Conservation (phyloP, 768 basidiomycete genomes). For the Boletus subparvulus region DNA sequence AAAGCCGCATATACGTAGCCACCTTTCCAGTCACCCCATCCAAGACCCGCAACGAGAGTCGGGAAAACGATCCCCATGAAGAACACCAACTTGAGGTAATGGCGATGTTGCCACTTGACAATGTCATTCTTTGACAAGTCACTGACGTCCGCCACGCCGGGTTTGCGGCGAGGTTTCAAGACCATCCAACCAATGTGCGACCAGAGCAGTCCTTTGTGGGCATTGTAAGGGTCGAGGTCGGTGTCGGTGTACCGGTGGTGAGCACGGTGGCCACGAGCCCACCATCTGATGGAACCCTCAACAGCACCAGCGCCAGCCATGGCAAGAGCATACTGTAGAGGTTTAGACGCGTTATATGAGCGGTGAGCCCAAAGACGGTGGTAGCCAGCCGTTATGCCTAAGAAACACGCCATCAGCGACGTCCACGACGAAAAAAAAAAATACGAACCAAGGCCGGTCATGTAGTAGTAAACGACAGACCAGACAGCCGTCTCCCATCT, state of each 20-base stretch:
- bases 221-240: slow-evolving; percentile 94
- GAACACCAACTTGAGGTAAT: slow-evolving; percentile 71
- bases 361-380: slow-evolving; percentile 98
- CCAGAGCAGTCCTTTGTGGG: slow-evolving; percentile 83
- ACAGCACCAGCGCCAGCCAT: slow-evolving; percentile 88
- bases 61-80: slow-evolving; percentile 72
- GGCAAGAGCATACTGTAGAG: slow-evolving; percentile 84
- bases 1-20: slow-evolving; percentile 86
- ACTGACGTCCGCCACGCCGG: slow-evolving; percentile 86
- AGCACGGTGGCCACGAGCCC: slow-evolving; percentile 96
- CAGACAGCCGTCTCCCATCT: slow-evolving; percentile 75
- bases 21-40: slow-evolving; percentile 85
- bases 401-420: slow-evolving; percentile 28
- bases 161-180: slow-evolving; percentile 83
- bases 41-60: slow-evolving; percentile 70
- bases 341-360: slow-evolving; percentile 86
- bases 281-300: slow-evolving; percentile 98
- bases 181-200: slow-evolving; percentile 94
- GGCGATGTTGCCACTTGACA: slow-evolving; percentile 84
- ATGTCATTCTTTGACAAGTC: slow-evolving; percentile 80
- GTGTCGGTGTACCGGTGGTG: slow-evolving; percentile 98
- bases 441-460: slow-evolving; percentile 77
- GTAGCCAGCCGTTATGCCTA: slow-evolving; percentile 90
- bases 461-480: slow-evolving; percentile 66
- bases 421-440: slow-evolving; percentile 31